Percentiles rank a stretch among this genome's conserved stretches.
These are phyloP conservation scores for Didymella exigua DNA, from an alignment of 2,329 filamentous ascomycete genomes.

Conservation along the genomic window DNA sequence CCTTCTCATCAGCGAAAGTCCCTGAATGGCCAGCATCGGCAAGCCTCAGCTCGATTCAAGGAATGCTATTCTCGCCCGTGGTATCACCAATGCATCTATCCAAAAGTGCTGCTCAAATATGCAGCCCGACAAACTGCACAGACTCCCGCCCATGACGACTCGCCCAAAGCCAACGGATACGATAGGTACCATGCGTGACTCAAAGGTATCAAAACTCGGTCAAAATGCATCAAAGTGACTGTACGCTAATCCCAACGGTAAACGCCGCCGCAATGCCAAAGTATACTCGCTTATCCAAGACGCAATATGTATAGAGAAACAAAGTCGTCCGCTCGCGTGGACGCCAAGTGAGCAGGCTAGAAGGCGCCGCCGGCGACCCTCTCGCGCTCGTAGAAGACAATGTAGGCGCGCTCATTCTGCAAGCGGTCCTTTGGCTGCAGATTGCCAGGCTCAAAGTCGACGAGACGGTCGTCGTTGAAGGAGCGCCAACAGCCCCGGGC, in stretches of 20 bases:
- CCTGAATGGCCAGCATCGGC: slow-evolving; percentile 11
- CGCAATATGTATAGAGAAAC: slow-evolving; percentile 13
- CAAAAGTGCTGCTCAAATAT: background rate
- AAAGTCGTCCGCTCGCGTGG: background rate
- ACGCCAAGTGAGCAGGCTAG: slow-evolving; percentile 6
- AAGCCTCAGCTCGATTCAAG: background rate
- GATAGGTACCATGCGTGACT: slow-evolving; percentile 3
- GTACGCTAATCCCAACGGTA: slow-evolving; percentile 15
- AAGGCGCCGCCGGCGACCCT: slow-evolving; percentile 41
- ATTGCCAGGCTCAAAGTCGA: slow-evolving; percentile 63
- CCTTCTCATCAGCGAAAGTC: background rate
- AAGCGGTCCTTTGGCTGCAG: slow-evolving; percentile 56
- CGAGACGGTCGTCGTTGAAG: slow-evolving; percentile 62
- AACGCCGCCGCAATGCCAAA: slow-evolving; percentile 15
- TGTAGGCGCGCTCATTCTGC: slow-evolving; percentile 68
- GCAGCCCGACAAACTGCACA: background rate
- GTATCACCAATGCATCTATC: slow-evolving; percentile 11
- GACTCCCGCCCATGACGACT: background rate
- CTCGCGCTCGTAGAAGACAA: slow-evolving; percentile 65
- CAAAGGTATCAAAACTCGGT: slow-evolving; percentile 15
- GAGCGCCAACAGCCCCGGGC: slow-evolving; percentile 63
- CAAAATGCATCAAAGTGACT: slow-evolving; percentile 12
- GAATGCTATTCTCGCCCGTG: background rate
- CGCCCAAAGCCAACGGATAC: background rate
- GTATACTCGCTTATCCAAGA: slow-evolving; percentile 4